A percentile compares a stretch with the other conserved stretches of the same genome.
phyloP scores from a whole-genome alignment of 208 protist genomes.

The Acanthamoeba triangularis region DNA sequence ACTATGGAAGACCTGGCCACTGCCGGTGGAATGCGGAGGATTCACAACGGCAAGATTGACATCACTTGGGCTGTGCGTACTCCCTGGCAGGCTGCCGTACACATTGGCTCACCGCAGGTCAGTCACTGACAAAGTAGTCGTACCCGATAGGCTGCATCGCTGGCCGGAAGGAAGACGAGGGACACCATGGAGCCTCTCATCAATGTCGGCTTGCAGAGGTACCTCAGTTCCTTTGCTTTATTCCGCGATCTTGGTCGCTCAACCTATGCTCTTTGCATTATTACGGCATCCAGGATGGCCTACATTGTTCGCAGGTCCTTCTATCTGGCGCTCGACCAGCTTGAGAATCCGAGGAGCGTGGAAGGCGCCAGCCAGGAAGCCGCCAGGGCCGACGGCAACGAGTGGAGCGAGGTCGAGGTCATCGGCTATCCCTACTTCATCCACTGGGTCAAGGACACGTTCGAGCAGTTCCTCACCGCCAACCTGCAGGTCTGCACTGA shows the following conservation, averaged over 20 bases:
- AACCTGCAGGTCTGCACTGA: background rate
- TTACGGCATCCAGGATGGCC: background rate
- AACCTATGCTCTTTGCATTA: background rate
- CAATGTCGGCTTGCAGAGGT: constrained; percentile 40
- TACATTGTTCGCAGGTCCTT: constrained; percentile 8
- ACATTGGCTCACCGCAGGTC: background rate
- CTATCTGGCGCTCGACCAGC: background rate
- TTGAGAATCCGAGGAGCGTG: background rate
- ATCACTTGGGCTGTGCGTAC: constrained; percentile 33
- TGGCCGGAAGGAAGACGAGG: constrained; percentile 15
- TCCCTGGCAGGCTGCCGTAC: background rate
- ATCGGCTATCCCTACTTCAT: constrained; percentile 52
- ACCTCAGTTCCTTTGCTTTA: background rate
- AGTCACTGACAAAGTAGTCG: background rate
- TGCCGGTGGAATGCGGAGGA: background rate
- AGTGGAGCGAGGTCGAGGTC: constrained; percentile 37
- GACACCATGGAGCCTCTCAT: constrained; percentile 19
- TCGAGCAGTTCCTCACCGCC: constrained; percentile 50
- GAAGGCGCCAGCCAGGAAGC: background rate
- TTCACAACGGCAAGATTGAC: constrained; percentile 40
- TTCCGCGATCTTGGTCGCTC: too few relatives aligned
- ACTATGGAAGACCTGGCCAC: constrained; percentile 54
- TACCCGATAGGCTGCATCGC: background rate
- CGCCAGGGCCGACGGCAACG: background rate
- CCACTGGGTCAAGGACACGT: constrained; percentile 9